Evolutionary conservation across 2,329 filamentous ascomycete genomes (phyloP).

Genomic region (Ceratocystis diversiconidia): DNA sequence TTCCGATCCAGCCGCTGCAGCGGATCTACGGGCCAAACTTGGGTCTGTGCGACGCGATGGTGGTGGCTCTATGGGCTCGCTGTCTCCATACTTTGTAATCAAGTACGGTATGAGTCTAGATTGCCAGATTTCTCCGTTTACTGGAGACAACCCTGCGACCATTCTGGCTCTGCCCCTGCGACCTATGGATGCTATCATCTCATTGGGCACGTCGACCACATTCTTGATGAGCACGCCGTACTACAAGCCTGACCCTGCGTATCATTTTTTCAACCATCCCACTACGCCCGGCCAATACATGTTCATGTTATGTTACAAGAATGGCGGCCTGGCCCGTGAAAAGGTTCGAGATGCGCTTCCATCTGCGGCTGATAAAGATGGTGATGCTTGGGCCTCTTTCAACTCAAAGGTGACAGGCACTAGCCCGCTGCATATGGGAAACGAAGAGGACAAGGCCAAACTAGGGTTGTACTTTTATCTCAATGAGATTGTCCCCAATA

Average conservation of each 20-base stretch:
- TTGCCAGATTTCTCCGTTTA: conserved; percentile 73
- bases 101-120: conserved; percentile 63
- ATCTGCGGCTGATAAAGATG: conserved; percentile 26
- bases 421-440: conserved; percentile 51
- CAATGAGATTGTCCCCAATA: conserved; percentile 89
- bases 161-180: conserved; percentile 82
- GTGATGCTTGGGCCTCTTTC: conserved; percentile 62
- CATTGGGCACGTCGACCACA: conserved; percentile 85
- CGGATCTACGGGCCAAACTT: conserved; percentile 60
- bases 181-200: conserved; percentile 84
- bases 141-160: conserved; percentile 90
- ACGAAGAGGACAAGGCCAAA: conserved; percentile 48
- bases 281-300: conserved; percentile 85
- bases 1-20: conserved; percentile 35
- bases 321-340: conserved; percentile 85
- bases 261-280: conserved; percentile 98
- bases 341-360: conserved; percentile 73
- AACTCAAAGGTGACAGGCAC: conserved; percentile 57
- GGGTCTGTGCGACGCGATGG: conserved; percentile 70
- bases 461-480: conserved; percentile 90
- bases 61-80: conserved; percentile 58
- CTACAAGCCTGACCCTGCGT: conserved; percentile 78
- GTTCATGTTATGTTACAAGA: conserved; percentile 99
- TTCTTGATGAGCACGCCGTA: conserved; percentile 94
- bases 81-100: conserved; percentile 64